Base-by-base conservation (phyloP, 768 basidiomycete genomes). In the Boletus insuetus region DNA sequence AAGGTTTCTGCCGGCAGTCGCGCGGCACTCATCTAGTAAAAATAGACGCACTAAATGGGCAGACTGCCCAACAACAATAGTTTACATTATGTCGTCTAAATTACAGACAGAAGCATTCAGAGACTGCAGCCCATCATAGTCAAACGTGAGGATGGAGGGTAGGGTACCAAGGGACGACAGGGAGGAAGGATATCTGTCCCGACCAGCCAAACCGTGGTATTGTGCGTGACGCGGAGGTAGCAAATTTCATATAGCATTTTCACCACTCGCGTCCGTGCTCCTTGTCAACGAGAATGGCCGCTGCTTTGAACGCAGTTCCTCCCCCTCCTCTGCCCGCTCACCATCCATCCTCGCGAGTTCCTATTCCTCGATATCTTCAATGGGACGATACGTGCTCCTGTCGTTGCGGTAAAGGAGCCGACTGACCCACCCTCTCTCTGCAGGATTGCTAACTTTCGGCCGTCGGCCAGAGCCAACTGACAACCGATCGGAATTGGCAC, bases 281-380 rank as follows among this genome's bases (percentile, higher is more conserved):
- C 38, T 49, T 46, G 60, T 57, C 46, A 52, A 57, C 49, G 61
- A 56, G 47, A 43, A 49, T 20, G 56, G 46, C 44, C 41, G 47
- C 53, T 54, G 64, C 55, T 58, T 61, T 41, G 58, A 46, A 49
- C 31, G 48, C 17, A 48, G 52, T 49, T 59, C 66, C 60, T 67
- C 73, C 52, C 55, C 62, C 32, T 48, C 66, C 58, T 62, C 65
- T 55, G 47, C 60, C 55, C 68, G 64, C 51, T 65, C 70, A 59
- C 65, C 65, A 64, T 67, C 74, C 77, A 80, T 77, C 79, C 79
- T 80, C 79, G 71, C 68, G 71, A 80, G 70, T 80, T 80, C 79
- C 80, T 80, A 80, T 78, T 82, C 80, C 47, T 80, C 79, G 45
- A 64, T 69, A 46, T 69, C 75, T 20, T 69, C 72, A 43, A 84